phyloP scores from a whole-genome alignment of 208 protist species.

The Acanthamoeba castellanii region DNA sequence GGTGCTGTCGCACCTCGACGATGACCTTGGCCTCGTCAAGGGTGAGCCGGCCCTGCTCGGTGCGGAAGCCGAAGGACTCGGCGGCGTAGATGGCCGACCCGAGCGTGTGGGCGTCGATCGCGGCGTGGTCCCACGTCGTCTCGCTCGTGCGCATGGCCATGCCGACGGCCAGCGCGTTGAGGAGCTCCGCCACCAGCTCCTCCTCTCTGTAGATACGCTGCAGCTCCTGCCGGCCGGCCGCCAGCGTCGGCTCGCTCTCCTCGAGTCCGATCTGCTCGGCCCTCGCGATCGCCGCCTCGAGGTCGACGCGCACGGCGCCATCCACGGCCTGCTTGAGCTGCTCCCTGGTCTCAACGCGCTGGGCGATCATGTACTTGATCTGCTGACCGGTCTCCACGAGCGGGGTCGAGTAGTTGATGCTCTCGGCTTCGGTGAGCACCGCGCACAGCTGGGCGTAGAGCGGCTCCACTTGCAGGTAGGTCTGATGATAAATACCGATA shows the following conservation, averaged over 20 bases:
- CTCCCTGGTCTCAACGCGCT: neutral
- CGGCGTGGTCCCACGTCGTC: constrained; percentile 44
- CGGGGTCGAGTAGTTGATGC: constrained; percentile 26
- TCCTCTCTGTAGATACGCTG: constrained; percentile 54
- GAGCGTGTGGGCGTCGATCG: constrained; percentile 25
- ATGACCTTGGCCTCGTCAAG: constrained; percentile 55
- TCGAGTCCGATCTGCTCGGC: constrained; percentile 60
- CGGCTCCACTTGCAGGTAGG: constrained; percentile 36
- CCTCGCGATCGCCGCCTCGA: constrained; percentile 42
- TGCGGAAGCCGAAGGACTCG: constrained; percentile 43
- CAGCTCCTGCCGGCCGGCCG: constrained; percentile 23
- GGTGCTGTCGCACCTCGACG: neutral
- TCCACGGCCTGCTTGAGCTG: constrained; percentile 2
- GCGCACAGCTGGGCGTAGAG: constrained; percentile 17
- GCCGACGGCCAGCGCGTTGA: constrained; percentile 22
- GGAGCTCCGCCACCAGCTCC: constrained; percentile 28
- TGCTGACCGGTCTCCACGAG: constrained; percentile 10
- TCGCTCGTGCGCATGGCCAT: neutral
- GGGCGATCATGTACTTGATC: constrained; percentile 25
- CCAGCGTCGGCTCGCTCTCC: neutral
- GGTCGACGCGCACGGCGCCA: neutral
- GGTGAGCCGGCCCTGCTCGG: constrained; percentile 35
- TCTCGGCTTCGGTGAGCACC: neutral
- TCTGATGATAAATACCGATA: neutral
- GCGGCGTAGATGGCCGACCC: neutral